Percentiles rank a stretch among this genome's conserved stretches.
Conservation (phyloP, 2,329 filamentous ascomycete genomes). For the Aspergillus hortae region DNA sequence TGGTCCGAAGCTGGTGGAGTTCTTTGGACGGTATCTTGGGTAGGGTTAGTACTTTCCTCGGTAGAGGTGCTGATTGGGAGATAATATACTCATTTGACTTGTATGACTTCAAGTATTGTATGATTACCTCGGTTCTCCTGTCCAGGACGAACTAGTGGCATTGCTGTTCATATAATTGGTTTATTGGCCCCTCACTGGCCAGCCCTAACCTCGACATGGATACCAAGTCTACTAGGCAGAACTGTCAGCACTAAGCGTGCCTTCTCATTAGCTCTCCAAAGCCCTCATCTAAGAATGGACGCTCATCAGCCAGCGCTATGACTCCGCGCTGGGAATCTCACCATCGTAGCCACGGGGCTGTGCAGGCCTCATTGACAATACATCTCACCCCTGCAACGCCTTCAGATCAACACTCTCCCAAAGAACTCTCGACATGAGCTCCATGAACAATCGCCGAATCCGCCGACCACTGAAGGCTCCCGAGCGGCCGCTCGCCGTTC, state of each 20-base stretch:
- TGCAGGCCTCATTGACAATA: too few relatives aligned
- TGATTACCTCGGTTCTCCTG: too few relatives aligned
- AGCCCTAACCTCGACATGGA: too few relatives aligned
- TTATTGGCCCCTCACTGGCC: too few relatives aligned
- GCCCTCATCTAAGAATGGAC: not conserved
- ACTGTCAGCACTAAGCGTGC: too few relatives aligned
- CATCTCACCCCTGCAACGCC: not conserved
- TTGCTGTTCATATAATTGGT: too few relatives aligned
- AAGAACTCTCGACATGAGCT: not conserved
- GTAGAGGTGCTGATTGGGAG: too few relatives aligned
- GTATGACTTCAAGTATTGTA: too few relatives aligned
- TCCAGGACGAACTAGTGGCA: too few relatives aligned
- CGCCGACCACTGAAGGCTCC: not conserved
- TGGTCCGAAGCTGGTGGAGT: conserved; percentile 11
- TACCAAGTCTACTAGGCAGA: too few relatives aligned
- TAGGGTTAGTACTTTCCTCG: not conserved
- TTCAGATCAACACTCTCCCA: not conserved
- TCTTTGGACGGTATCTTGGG: not conserved
- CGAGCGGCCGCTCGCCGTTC: not conserved
- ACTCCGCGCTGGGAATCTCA: not conserved
- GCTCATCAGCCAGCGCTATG: not conserved
- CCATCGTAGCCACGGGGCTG: too few relatives aligned
- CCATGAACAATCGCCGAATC: not conserved
- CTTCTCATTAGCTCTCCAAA: not conserved
- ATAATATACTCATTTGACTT: too few relatives aligned